These are phyloP conservation scores for Euryodendron excelsum DNA, from an alignment of 148 eudicot genomes.

Conservation along the genomic window DNA sequence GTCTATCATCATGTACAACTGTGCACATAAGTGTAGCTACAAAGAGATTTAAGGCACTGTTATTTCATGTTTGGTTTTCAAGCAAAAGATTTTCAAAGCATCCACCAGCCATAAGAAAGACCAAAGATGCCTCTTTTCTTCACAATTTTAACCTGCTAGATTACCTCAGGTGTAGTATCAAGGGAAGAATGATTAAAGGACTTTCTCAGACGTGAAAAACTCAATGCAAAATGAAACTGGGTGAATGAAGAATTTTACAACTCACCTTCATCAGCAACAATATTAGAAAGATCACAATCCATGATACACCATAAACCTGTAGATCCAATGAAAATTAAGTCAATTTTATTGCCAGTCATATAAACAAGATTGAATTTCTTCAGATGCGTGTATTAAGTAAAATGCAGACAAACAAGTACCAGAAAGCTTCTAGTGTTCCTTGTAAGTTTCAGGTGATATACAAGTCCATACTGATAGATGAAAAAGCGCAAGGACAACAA, in stretches of 20 bases:
- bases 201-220: not conserved
- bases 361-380: not conserved
- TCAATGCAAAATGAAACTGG: not conserved
- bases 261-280: conserved; percentile 19
- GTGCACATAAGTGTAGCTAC: not conserved
- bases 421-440: conserved; percentile 17
- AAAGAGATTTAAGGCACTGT: not conserved
- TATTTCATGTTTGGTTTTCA: no score
- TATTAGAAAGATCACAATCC: conserved; percentile 20
- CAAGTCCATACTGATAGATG: conserved; percentile 48
- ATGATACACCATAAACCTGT: conserved; percentile 21
- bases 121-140: not conserved
- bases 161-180: not conserved
- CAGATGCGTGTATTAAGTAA: not conserved
- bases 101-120: not conserved
- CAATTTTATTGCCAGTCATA: not conserved
- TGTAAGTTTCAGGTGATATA: conserved; percentile 42
- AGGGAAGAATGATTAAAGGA: not conserved
- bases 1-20: not conserved
- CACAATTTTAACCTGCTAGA: not conserved
- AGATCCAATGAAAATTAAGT: not conserved
- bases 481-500: conserved; percentile 42
- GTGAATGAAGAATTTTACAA: not conserved
- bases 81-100: not conserved
- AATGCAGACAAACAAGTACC: not conserved